Base-by-base conservation (phyloP, 2,329 filamentous ascomycete genomes). In the Phaeosphaeriaceae sp. region DNA sequence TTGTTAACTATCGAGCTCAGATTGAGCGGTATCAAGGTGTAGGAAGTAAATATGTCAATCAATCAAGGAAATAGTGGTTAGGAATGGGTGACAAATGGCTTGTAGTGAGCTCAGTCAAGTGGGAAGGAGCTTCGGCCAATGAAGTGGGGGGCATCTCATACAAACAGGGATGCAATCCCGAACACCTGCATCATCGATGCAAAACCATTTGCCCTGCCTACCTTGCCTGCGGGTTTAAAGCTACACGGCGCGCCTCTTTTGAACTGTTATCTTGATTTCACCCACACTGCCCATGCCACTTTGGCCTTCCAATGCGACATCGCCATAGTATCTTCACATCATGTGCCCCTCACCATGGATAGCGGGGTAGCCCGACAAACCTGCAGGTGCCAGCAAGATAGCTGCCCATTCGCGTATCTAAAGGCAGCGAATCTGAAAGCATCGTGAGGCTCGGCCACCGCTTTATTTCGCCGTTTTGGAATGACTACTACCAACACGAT, bases 121-220 rank as follows among this genome's bases (percentile, higher is more conserved):
- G 32, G 32, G 30, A 34, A 34, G 39, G 54, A 66, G 65, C 64
- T 67, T 47, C 54, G 63, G 48, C 67, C 64, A 70, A 68, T 69
- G 63, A 67, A 60, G 58, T 52, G 18, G n/a, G 47, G n/a, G 29
- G 17, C 47, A 40, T 26, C 23, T 38, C 28, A n/a, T 37, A 44
- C 45, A 48, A 52, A 44, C 23, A 23, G 38, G 53, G 33, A 45
- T 47, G 54, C 34, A 37, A 53, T 49, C n/a, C 16, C 12, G 49
- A 42, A 42, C 11, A 28, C 16, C 52, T 49, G 54, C 57, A 56
- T 60, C 52, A 60, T 58, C 41, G 43, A 36, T 40, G 42, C 18
- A 23, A 21, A 37, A 35, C 30, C 32, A 45, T 12, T 26, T 21
- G 28, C 34, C 33, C 42, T n/a, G n/a, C 28, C 21, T 23, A 29